Percentiles rank a stretch among this genome's conserved stretches.
Conservation (phyloP, 176 grass and related monocot species). For the Saccharum officinarum region DNA sequence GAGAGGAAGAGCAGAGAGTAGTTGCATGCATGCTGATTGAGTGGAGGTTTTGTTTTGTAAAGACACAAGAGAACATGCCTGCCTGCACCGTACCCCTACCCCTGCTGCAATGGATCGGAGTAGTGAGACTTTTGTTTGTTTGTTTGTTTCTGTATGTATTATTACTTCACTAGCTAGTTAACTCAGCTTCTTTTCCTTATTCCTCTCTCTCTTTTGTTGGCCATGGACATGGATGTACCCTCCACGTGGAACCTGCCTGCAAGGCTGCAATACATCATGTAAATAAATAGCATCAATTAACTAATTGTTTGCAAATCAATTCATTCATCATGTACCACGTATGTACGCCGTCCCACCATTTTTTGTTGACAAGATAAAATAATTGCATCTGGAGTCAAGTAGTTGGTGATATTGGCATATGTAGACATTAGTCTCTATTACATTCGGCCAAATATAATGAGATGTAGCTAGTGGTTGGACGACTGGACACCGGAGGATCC, state of each 20-base stretch:
- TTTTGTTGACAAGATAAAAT: not conserved
- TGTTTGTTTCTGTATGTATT: not conserved
- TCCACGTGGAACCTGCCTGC: constrained; percentile 39
- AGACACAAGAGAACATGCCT: not conserved
- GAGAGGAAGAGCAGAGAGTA: not conserved
- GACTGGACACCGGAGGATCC: no score
- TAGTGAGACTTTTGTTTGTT: not conserved
- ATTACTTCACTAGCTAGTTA: not conserved
- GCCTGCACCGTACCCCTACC: not conserved
- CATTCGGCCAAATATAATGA: no score
- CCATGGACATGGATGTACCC: not conserved
- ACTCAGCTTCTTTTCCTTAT: not conserved
- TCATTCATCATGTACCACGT: not conserved
- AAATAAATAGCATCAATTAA: not conserved
- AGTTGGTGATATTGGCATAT: not conserved
- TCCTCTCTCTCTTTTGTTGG: not conserved
- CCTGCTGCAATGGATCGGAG: not conserved
- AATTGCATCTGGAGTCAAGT: not conserved
- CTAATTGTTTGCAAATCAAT: not conserved
- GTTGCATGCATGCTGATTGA: not conserved
- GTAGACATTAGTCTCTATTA: no score
- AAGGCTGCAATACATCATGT: not conserved
- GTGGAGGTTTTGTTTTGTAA: not conserved
- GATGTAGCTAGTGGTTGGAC: no score
- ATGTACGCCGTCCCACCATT: constrained; percentile 23